Percentiles rank a stretch among this genome's conserved stretches.
Conservation (phyloP, 768 basidiomycete species). For the Phylloporus scabripes region DNA sequence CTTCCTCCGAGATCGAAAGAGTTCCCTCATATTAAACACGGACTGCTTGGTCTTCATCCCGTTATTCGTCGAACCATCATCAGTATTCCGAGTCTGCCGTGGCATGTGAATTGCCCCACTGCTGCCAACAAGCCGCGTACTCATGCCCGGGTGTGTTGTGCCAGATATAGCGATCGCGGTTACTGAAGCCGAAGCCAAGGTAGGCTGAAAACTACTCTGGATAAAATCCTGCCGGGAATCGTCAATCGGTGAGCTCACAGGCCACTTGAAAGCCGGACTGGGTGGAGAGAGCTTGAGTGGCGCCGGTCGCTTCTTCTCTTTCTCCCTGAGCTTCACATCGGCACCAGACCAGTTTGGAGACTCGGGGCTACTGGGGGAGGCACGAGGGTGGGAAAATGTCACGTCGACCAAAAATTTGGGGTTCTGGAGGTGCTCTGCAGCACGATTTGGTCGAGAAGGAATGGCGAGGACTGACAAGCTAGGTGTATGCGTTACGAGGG, state of each 20-base stretch:
- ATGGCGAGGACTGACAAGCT: conserved; percentile 34
- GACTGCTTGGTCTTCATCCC: conserved; percentile 21
- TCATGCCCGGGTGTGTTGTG: not conserved
- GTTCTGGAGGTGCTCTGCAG: conserved; percentile 35
- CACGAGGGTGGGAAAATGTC: conserved; percentile 18
- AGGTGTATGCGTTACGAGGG: conserved; percentile 28
- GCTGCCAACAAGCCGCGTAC: not conserved
- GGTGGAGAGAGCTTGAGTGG: conserved; percentile 37
- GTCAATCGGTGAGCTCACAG: conserved; percentile 32
- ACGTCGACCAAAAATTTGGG: conserved; percentile 29
- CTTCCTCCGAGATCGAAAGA: conserved; percentile 28
- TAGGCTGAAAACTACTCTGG: conserved; percentile 40
- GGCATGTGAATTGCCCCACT: conserved; percentile 7
- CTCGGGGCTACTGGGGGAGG: conserved; percentile 12
- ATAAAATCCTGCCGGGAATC: conserved; percentile 38
- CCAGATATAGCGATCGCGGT: not conserved
- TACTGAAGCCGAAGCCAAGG: conserved; percentile 2
- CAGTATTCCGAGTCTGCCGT: not conserved
- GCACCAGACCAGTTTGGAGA: conserved; percentile 8
- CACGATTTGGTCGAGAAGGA: conserved; percentile 31
- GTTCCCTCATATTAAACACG: conserved; percentile 25
- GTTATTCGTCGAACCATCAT: conserved; percentile 6
- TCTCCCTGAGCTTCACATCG: conserved; percentile 19
- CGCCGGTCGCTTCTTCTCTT: conserved; percentile 37
- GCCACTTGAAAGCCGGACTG: conserved; percentile 28